These are phyloP conservation scores for Tuber melanosporum DNA, from an alignment of 495 filamentous ascomycete species.

Conservation along the genomic window DNA sequence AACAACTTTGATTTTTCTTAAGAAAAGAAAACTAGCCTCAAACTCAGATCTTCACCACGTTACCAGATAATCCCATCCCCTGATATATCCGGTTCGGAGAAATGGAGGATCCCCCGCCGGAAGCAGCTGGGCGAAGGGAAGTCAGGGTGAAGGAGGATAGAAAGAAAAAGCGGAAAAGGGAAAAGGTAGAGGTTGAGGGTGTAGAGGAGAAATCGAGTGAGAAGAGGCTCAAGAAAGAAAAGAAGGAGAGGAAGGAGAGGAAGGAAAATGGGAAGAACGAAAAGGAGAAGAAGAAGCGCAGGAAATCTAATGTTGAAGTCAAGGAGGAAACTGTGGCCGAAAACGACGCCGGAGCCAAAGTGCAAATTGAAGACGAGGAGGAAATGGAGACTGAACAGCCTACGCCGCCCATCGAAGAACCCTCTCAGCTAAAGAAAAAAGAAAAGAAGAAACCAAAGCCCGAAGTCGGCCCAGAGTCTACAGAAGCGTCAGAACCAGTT, in stretches of 20 bases:
- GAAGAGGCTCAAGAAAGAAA: conserved; percentile 47
- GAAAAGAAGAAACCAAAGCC: conserved; percentile 31
- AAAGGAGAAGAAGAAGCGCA: conserved; percentile 26
- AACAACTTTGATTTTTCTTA: not conserved
- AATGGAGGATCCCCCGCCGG: not conserved
- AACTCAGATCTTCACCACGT: not conserved
- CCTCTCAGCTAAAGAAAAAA: conserved; percentile 22
- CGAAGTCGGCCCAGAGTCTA: conserved; percentile 23
- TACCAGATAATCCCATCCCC: not conserved
- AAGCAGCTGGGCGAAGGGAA: conserved; percentile 1
- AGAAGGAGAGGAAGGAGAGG: conserved; percentile 29
- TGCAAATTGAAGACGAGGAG: conserved; percentile 29
- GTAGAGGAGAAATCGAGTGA: conserved; percentile 41
- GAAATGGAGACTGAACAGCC: conserved; percentile 12
- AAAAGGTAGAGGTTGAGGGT: conserved; percentile 25
- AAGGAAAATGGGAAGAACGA: conserved; percentile 43
- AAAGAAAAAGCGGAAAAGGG: conserved; percentile 17
- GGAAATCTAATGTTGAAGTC: conserved; percentile 32
- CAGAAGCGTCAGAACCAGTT: not conserved
- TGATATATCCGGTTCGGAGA: not conserved
- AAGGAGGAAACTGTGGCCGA: conserved; percentile 5
- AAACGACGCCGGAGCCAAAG: conserved; percentile 11
- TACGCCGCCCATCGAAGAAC: conserved; percentile 10
- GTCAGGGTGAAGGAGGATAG: not conserved
- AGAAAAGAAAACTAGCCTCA: not conserved